Evolutionary conservation across 306 rosid genomes (phyloP), one percentile per base, ranked within the genome.

Genomic region (Gastrolobium bilobum): DNA sequence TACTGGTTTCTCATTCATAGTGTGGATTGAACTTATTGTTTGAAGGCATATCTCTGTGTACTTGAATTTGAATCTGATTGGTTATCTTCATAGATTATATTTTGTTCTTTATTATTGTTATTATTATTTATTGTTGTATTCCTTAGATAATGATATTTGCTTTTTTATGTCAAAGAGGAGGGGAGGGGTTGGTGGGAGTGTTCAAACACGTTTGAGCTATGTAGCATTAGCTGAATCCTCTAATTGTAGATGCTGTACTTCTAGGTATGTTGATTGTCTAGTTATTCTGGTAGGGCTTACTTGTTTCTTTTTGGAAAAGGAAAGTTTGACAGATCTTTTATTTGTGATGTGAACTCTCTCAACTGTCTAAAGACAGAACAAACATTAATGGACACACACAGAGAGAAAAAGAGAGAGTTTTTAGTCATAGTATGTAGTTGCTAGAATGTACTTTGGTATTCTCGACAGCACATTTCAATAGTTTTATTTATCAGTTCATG

Each of bases 221-320:
- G 53, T 46, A 31, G 72, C 47, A 80, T 63, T 50, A 5, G 43
- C 34, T 75, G 20, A 43, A 54, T 67, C 37, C 50, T 65, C 71
- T 3, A 76, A 58, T 43, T 57, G 34, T 58, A 69, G 68, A 43
- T 53, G 5, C 2, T 52, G 33, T 64, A 35, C 2, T 52, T 76
- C 48, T 35, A 37, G 52, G 62, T 14, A 14, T 46, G 10, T 38
- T 47, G 51, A 50, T 59, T 68, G 43, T 68, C 26, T 43, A 69
- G 43, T 80, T 78, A 46, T 42, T 61, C 14, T 51, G 51, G 56
- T 15, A 53, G 51, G 20, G 61, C 7, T 53, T 52, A 20, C 20
- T 46, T 7, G 34, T 7, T 85, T 81, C 15, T 54, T 67, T 59
- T 73, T 67, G 6, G 52, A 61, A 71, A 77, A 66, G 54, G 65